These are phyloP conservation scores for Ustilago cynodontis DNA, from an alignment of 1,284 basidiomycete genomes.

Conservation along the genomic window DNA sequence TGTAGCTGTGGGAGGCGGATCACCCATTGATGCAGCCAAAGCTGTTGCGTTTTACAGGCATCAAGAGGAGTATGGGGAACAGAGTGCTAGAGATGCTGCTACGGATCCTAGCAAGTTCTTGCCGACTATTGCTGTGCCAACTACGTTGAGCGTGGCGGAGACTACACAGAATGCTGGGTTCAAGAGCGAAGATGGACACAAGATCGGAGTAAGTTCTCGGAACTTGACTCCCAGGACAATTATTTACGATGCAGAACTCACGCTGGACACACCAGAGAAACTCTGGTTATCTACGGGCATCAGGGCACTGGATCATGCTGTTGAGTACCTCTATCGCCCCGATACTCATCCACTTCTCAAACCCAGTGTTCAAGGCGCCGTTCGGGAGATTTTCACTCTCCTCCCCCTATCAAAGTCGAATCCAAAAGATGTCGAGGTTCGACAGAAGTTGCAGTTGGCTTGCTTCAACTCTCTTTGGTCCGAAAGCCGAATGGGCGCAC, in stretches of 20 bases:
- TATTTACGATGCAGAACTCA: conserved; percentile 82
- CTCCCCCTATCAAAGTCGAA: conserved; percentile 77
- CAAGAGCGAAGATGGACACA: conserved; percentile 79
- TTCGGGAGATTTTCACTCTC: conserved; percentile 80
- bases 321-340: conserved; percentile 80
- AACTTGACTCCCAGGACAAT: conserved; percentile 71
- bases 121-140: conserved; percentile 78
- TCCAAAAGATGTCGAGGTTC: conserved; percentile 75
- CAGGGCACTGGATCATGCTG: conserved; percentile 81
- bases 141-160: conserved; percentile 84
- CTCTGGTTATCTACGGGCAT: conserved; percentile 78
- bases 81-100: conserved; percentile 22
- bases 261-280: conserved; percentile 79
- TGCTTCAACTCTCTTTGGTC: conserved; percentile 83
- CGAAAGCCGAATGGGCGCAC: conserved; percentile 73
- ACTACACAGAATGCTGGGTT: conserved; percentile 77
- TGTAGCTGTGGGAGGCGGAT: conserved; percentile 80
- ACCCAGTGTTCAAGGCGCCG: conserved; percentile 53
- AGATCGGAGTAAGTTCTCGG: conserved; percentile 74
- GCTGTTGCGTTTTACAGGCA: conserved; percentile 51
- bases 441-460: conserved; percentile 80
- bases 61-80: conserved; percentile 31
- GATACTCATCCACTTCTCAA: conserved; percentile 75
- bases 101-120: conserved; percentile 65
- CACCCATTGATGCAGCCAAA: conserved; percentile 79